A percentile compares a stretch with the other conserved stretches of the same genome.
Evolutionary conservation across 495 filamentous ascomycete species (phyloP).

Genomic region (Neurospora pannonica): DNA sequence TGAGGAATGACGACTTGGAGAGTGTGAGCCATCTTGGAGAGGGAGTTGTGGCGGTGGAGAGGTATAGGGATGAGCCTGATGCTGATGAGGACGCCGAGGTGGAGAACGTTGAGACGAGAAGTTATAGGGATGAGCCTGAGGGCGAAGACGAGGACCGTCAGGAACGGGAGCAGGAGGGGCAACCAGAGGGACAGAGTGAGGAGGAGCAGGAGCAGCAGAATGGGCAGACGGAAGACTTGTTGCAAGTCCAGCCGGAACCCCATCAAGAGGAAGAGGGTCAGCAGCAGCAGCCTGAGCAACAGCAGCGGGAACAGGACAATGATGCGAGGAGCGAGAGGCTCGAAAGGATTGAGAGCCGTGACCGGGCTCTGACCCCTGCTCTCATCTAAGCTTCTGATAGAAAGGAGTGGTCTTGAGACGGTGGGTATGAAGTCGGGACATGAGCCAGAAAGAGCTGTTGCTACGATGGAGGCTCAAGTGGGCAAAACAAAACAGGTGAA

Average conservation of each 20-base stretch:
- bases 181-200: neutral
- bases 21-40: neutral
- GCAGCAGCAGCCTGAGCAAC: neutral
- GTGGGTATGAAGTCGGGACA: neutral
- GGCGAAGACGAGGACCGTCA: neutral
- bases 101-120: neutral
- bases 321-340: neutral
- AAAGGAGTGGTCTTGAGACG: neutral
- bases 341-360: neutral
- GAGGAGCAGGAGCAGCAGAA: neutral
- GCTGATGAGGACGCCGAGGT: neutral
- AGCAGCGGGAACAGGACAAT: neutral
- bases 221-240: neutral
- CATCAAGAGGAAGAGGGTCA: neutral
- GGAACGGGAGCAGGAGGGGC: neutral
- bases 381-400: neutral
- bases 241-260: neutral
- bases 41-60: neutral
- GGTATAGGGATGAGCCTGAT: constrained; percentile 16
- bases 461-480: neutral
- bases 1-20: constrained; percentile 12
- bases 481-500: neutral
- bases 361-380: neutral
- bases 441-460: neutral
- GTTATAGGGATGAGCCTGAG: neutral